Base-by-base conservation (phyloP, 768 basidiomycete species). In the Cystofilobasidium capitatum region DNA sequence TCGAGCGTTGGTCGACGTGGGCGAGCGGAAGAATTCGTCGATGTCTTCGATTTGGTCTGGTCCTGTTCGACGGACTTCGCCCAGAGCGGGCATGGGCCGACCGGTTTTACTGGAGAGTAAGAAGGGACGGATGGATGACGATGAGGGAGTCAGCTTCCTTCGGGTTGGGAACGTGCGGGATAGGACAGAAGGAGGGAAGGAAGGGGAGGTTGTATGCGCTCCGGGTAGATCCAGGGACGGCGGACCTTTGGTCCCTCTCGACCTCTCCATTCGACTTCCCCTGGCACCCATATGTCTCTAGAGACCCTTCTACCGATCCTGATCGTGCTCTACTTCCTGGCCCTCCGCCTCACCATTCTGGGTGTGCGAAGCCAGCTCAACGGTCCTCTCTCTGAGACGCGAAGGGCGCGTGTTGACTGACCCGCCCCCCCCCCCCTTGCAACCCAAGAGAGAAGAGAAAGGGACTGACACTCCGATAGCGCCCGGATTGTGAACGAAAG, bases 21-120 rank as follows among this genome's bases (percentile, higher is more conserved):
- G 68, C 39, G 68, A 69, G 16, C 37, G 31, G 24, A 69, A 69
- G 68, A 69, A 69, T n/a, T 44, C 62, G 37, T 47, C 35, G 44
- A 58, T 45, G 36, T 63, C 51, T 58, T 69, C 68, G 26, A 69
- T 51, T 12, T 35, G 37, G 33, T 69, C 68, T 6, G 57, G 55
- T 1, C 68, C 68, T 9, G 58, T 37, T 4, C 68, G 68, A 40
- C 62, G 42, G 13, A 69, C 62, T n/a, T 59, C 51, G 6, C n/a
- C n/a, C n/a, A n/a, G n/a, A n/a, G 42, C 44, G 7, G 68, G 68
- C 62, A 69, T 64, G 10, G 33, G 33, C 3, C 45, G n/a, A 13
- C 68, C 68, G 1, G 68, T 69, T 39, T 58, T 59, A n/a, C 68
- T 69, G 57, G 9, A 37, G 35, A 44, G 26, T 40, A 47, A 47